Evolutionary conservation across 345 rosid species (phyloP).

Genomic region (Tarenaya hassleriana): DNA sequence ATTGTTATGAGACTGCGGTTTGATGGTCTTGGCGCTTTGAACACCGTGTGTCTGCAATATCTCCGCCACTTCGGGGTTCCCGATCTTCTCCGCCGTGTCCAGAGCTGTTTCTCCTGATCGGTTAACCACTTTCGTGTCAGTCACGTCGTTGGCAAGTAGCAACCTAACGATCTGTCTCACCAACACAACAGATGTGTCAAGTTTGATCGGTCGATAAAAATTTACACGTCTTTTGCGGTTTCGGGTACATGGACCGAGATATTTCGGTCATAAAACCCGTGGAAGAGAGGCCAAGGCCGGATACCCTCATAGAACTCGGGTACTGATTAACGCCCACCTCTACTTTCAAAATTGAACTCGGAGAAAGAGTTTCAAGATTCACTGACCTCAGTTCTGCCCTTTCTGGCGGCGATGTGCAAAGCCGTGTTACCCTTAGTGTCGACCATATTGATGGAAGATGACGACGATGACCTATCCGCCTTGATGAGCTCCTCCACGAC

Average conservation of each 20-base stretch:
- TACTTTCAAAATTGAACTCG: background rate
- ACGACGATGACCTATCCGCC: slow-evolving; percentile 49
- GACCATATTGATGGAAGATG: slow-evolving; percentile 47
- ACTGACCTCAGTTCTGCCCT: slow-evolving; percentile 64
- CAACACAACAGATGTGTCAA: no score
- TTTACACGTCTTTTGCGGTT: no score
- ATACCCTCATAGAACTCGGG: no score
- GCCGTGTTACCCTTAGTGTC: slow-evolving; percentile 74
- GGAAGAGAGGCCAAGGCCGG: no score
- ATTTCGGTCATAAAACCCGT: no score
- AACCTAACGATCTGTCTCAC: slow-evolving; percentile 48
- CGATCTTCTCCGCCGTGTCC: slow-evolving; percentile 78
- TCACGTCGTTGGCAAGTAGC: slow-evolving; percentile 42
- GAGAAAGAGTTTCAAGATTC: no score
- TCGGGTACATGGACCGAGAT: no score
- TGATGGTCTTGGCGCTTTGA: slow-evolving; percentile 48
- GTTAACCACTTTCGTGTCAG: slow-evolving; percentile 45
- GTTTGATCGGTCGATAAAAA: no score
- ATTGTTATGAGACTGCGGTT: slow-evolving; percentile 32
- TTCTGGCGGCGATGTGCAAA: slow-evolving; percentile 65
- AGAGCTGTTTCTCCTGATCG: slow-evolving; percentile 62
- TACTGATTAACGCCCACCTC: no score
- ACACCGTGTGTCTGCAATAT: slow-evolving; percentile 63
- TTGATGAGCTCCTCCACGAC: slow-evolving; percentile 57
- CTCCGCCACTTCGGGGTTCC: slow-evolving; percentile 41